phyloP scores from a whole-genome alignment of 768 basidiomycete genomes.

The Auriscalpium vulgare region DNA sequence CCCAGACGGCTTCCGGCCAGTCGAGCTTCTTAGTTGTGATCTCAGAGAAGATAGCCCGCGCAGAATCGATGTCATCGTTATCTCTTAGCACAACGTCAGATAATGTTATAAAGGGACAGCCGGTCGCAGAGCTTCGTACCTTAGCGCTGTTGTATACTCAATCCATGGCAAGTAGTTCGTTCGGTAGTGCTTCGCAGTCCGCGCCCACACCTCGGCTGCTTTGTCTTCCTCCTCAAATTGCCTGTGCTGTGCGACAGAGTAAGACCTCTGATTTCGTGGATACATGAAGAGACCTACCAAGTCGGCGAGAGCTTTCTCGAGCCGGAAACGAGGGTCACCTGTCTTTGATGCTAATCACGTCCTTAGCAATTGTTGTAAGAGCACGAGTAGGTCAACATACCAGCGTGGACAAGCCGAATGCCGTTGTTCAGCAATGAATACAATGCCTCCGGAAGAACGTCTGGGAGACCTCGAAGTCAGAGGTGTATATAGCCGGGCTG shows the following conservation, averaged over 20 bases:
- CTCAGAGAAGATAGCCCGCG: slow-evolving; percentile 59
- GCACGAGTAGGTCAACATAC: slow-evolving; percentile 25
- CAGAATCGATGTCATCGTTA: slow-evolving; percentile 45
- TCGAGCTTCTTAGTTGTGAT: slow-evolving; percentile 70
- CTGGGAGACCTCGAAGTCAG: not conserved
- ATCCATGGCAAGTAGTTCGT: slow-evolving; percentile 27
- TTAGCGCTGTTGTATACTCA: slow-evolving; percentile 19
- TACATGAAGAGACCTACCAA: slow-evolving; percentile 36
- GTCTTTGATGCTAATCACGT: slow-evolving; percentile 40
- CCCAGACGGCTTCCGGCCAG: slow-evolving; percentile 94
- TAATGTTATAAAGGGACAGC: slow-evolving; percentile 33
- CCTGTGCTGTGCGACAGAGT: not conserved
- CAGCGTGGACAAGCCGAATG: slow-evolving; percentile 50
- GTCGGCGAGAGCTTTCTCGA: slow-evolving; percentile 78
- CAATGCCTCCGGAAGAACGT: not conserved
- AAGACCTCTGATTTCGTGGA: not conserved
- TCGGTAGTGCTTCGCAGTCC: slow-evolving; percentile 21
- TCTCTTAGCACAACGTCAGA: slow-evolving; percentile 32
- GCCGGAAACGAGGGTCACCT: slow-evolving; percentile 69
- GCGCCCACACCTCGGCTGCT: slow-evolving; percentile 21
- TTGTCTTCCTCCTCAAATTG: slow-evolving; percentile 7
- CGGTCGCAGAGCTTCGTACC: not conserved
- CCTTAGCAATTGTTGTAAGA: too few relatives aligned
- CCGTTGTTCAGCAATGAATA: slow-evolving; percentile 43
- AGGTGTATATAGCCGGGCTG: too few relatives aligned